Evolutionary conservation across 148 eudicot genomes (phyloP), one percentile per base, ranked within the genome.

Genomic region (Dianthus caryophyllus): DNA sequence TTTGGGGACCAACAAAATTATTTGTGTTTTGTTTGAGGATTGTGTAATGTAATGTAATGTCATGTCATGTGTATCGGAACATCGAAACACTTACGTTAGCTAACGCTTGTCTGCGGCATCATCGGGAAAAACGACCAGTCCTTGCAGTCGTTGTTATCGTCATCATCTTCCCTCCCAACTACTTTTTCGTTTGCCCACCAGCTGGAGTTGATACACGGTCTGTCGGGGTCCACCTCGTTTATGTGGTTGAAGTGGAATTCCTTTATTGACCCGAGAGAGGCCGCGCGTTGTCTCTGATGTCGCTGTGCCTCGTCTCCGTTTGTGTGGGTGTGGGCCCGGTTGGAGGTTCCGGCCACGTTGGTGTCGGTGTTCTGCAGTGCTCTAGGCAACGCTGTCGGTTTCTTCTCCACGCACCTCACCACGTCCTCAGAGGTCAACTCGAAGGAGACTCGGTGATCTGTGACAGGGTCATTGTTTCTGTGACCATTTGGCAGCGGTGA

Each of bases 81-180:
- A 55, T 61, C 39, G 38, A 7, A 33, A 7, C 38, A 76, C 78
- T 76, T 71, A 44, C 75, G 71, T 71, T 54, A 22, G 72, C 67
- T 84, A 92, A 2, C n/a, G n/a, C 7, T 33, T 33, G 38, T 3
- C 38, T 33, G 81, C 77, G 84, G 88, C 74, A 84, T 75, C 84
- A 82, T 77, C 1, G 96, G 96, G 64, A 87, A 91, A 80, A 91
- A 91, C n/a, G 93, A 77, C 97, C 97, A 92, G 74, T 86, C 82
- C 78, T 87, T 75, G 70, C 67, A 24, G 26, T 82, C 48, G 10
- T 4, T 13, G 26, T 82, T 43, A 5, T 41, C 44, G 22, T 24
- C 52, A 13, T 63, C 87, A 11, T 61, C 83, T 24, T 84, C 91
- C 71, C 73, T 77, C 16, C 83, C 84, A 5, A 73, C 25, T 26